phyloP scores from a whole-genome alignment of 1,284 basidiomycete genomes.

The Sphagnurus paluster region DNA sequence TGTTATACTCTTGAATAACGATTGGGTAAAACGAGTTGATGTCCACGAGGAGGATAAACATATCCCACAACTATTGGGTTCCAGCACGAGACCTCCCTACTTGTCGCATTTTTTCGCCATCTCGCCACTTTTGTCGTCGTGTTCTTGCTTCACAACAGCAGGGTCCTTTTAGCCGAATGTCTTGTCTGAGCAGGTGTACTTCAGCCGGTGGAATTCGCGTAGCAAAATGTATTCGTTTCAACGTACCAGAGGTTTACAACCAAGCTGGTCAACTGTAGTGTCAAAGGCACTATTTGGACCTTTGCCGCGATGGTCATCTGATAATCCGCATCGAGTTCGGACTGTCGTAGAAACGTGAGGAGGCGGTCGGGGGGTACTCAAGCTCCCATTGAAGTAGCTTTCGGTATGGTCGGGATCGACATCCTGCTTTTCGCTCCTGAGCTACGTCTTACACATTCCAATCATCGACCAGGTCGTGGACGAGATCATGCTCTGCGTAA shows the following conservation, averaged over 20 bases:
- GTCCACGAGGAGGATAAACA: constrained; percentile 98
- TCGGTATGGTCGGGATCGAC: constrained; percentile 97
- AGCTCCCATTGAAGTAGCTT: constrained; percentile 85
- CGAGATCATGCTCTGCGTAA: constrained; percentile 80
- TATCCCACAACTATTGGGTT: constrained; percentile 98
- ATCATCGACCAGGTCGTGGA: constrained; percentile 98
- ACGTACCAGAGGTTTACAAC: constrained; percentile 95
- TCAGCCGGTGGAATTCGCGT: constrained; percentile 96
- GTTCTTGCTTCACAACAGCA: constrained; percentile 58
- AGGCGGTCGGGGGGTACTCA: constrained; percentile 79
- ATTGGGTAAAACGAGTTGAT: constrained; percentile 99
- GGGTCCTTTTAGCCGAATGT: constrained; percentile 75
- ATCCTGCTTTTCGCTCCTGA: constrained; percentile 85
- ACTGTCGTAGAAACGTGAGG: constrained; percentile 88
- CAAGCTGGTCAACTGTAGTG: constrained; percentile 94
- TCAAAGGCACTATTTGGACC: constrained; percentile 77
- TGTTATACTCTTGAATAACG: constrained; percentile 99
- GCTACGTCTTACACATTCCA: constrained; percentile 93
- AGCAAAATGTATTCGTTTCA: constrained; percentile 96
- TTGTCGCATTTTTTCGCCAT: constrained; percentile 79
- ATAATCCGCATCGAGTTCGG: constrained; percentile 92
- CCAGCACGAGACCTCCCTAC: constrained; percentile 97
- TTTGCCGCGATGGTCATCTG: constrained; percentile 94
- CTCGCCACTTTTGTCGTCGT: constrained; percentile 65
- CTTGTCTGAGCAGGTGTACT: constrained; percentile 98